These are phyloP conservation scores for Priceomyces medius DNA, from an alignment of 805 yeast species.

Conservation along the genomic window DNA sequence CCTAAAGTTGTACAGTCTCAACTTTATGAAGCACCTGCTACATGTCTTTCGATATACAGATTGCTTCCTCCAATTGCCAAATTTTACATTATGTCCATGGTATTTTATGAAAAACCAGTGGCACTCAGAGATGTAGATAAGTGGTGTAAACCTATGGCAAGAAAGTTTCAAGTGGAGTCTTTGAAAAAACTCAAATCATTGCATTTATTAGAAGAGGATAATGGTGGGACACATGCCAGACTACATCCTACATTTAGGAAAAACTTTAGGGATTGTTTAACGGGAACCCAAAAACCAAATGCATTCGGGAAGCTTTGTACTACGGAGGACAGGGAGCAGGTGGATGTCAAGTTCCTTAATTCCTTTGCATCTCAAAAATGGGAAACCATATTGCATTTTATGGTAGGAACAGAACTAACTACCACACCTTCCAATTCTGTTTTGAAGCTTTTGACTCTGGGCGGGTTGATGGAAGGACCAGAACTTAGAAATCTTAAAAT, in stretches of 20 bases:
- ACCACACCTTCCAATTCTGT: conserved; percentile 80
- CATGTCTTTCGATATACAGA: conserved; percentile 91
- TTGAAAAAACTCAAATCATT: conserved; percentile 71
- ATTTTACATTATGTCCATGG: conserved; percentile 80
- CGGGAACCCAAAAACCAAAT: conserved; percentile 67
- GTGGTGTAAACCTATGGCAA: conserved; percentile 68
- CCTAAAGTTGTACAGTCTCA: conserved; percentile 84
- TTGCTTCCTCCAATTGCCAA: conserved; percentile 87
- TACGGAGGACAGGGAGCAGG: conserved; percentile 52
- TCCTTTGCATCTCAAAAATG: conserved; percentile 81
- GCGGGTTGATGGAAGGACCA: conserved; percentile 81
- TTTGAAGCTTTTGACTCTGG: conserved; percentile 67
- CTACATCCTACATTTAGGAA: conserved; percentile 72
- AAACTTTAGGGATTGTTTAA: conserved; percentile 77
- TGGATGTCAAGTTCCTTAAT: conserved; percentile 67
- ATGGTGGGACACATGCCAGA: conserved; percentile 45
- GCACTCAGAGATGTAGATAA: conserved; percentile 64
- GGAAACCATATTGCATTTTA: conserved; percentile 94
- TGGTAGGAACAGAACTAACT: conserved; percentile 88
- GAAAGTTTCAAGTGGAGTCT: conserved; percentile 69
- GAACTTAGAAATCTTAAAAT: conserved; percentile 53
- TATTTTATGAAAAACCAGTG: conserved; percentile 76
- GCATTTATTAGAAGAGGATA: conserved; percentile 68
- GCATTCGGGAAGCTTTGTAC: conserved; percentile 77
- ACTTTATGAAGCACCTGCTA: conserved; percentile 81